These are phyloP conservation scores for Trichoderma polysporum DNA, from an alignment of 2,329 filamentous ascomycete species.

Conservation along the genomic window DNA sequence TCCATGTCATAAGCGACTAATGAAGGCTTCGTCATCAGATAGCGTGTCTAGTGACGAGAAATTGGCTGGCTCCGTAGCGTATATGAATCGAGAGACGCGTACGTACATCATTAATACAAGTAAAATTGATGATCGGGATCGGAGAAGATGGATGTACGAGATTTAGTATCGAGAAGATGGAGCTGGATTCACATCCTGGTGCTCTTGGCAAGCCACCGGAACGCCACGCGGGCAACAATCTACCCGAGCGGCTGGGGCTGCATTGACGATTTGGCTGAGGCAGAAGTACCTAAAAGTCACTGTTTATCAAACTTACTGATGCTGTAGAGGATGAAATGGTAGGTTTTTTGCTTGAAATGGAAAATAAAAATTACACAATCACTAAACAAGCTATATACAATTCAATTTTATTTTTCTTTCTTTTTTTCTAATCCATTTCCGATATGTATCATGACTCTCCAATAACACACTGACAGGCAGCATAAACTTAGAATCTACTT, in stretches of 20 bases:
- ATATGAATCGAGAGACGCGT: neutral
- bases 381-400: neutral
- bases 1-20: neutral
- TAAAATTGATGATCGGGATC: neutral
- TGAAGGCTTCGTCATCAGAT: neutral
- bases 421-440: neutral
- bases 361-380: neutral
- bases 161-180: neutral
- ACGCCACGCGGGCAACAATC: slow-evolving; percentile 12
- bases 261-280: neutral
- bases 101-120: neutral
- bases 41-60: neutral
- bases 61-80: neutral
- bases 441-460: neutral
- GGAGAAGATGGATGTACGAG: neutral
- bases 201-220: neutral
- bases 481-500: neutral
- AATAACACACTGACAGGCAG: neutral
- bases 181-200: neutral
- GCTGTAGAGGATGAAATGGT: neutral
- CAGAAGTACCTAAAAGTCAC: neutral
- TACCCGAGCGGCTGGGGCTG: slow-evolving; percentile 3
- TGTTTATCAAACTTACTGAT: neutral
- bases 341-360: neutral
- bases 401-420: neutral